These are phyloP conservation scores for Vararia minispora DNA, from an alignment of 768 basidiomycete species.

Conservation along the genomic window DNA sequence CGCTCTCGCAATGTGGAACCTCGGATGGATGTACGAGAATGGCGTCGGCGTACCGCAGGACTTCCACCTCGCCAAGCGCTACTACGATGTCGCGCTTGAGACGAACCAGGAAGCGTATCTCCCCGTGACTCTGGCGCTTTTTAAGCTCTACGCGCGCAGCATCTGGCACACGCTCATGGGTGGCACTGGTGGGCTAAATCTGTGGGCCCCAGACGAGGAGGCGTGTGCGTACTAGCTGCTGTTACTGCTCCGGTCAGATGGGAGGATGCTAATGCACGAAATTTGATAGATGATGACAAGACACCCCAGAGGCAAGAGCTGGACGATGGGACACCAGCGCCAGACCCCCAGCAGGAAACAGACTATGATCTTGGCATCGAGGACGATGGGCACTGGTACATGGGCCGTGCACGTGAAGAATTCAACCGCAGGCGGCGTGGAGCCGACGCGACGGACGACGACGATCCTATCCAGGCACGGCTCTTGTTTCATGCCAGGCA, in stretches of 20 bases:
- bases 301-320: slow-evolving; percentile 7
- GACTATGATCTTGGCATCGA: slow-evolving; percentile 23
- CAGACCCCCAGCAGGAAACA: slow-evolving; percentile 6
- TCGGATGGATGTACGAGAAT: slow-evolving; percentile 99
- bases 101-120: slow-evolving; percentile 85
- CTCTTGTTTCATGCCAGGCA: no score
- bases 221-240: slow-evolving; percentile 20
- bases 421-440: slow-evolving; percentile 46
- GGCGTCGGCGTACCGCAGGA: slow-evolving; percentile 92
- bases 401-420: slow-evolving; percentile 75
- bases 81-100: slow-evolving; percentile 85
- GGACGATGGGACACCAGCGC: slow-evolving; percentile 4
- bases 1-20: slow-evolving; percentile 94
- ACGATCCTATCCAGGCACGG: slow-evolving; percentile 59
- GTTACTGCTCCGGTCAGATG: no score
- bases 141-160: slow-evolving; percentile 73
- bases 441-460: slow-evolving; percentile 33
- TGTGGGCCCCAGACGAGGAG: slow-evolving; percentile 55
- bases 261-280: no score
- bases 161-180: slow-evolving; percentile 62
- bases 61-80: slow-evolving; percentile 92
- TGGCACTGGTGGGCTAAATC: slow-evolving; percentile 51
- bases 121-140: slow-evolving; percentile 73
- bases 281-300: no score
- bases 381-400: slow-evolving; percentile 68